Conservation (phyloP, 2,329 filamentous ascomycete species). For the Colletotrichum musae region DNA sequence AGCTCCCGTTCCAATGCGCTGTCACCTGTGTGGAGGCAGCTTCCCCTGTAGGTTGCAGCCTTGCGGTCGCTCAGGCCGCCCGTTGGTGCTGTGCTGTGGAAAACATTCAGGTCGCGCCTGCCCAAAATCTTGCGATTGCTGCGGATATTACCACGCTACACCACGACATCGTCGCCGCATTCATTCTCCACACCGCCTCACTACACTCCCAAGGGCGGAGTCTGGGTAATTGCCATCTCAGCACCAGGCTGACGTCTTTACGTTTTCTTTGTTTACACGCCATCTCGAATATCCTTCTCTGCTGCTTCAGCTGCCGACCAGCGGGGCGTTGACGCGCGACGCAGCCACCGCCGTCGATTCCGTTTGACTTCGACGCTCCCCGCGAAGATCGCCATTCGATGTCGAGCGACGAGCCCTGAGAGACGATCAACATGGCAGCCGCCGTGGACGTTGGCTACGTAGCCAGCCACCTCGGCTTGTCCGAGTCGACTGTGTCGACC, state of each 20-base stretch:
- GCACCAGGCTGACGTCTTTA: neutral
- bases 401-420: slow-evolving; percentile 28
- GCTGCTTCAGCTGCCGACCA: neutral
- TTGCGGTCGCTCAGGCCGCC: slow-evolving; percentile 27
- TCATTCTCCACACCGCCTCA: slow-evolving; percentile 10
- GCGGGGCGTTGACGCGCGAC: slow-evolving; percentile 23
- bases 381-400: slow-evolving; percentile 13
- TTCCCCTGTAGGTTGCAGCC: slow-evolving; percentile 24
- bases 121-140: slow-evolving; percentile 34
- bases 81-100: slow-evolving; percentile 14
- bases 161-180: slow-evolving; percentile 1
- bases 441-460: slow-evolving; percentile 80
- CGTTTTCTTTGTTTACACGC: slow-evolving; percentile 12
- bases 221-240: neutral
- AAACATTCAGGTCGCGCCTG: slow-evolving; percentile 38
- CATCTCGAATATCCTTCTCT: neutral
- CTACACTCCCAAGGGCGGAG: neutral
- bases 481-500: slow-evolving; percentile 73
- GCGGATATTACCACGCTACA: slow-evolving; percentile 4
- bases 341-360: slow-evolving; percentile 1
- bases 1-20: neutral
- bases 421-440: slow-evolving; percentile 55
- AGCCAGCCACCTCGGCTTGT: slow-evolving; percentile 78
- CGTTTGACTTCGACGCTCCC: neutral
- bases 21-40: slow-evolving; percentile 21